These are phyloP conservation scores for Phytophthora lateralis DNA, from an alignment of 352 stramenopile genomes.

Conservation along the genomic window DNA sequence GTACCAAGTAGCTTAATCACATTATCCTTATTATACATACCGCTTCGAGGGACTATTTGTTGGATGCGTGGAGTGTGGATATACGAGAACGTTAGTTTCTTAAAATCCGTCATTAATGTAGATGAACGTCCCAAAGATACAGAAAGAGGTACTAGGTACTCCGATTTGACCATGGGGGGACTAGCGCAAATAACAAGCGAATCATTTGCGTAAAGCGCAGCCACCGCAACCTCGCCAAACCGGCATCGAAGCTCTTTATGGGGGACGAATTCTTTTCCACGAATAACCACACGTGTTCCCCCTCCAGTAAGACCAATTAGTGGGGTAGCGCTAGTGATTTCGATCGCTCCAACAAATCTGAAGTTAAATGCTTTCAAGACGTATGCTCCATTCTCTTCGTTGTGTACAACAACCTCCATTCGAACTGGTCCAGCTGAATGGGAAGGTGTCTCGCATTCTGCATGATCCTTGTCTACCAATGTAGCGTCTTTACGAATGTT, in stretches of 20 bases:
- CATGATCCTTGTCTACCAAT: constrained; percentile 7
- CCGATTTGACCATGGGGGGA: constrained; percentile 34
- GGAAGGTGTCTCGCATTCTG: constrained; percentile 37
- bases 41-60: constrained; percentile 27
- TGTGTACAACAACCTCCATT: constrained; percentile 25
- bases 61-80: constrained; percentile 32
- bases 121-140: constrained; percentile 33
- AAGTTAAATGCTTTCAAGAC: constrained; percentile 38
- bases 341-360: constrained; percentile 41
- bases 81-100: constrained; percentile 36
- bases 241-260: constrained; percentile 38
- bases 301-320: constrained; percentile 33
- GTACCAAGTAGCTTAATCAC: constrained; percentile 26
- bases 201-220: constrained; percentile 34
- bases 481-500: constrained; percentile 1
- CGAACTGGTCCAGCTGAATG: constrained; percentile 28
- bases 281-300: constrained; percentile 32
- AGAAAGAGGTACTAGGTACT: constrained; percentile 16
- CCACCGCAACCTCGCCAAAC: constrained; percentile 35
- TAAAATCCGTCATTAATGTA: constrained; percentile 12
- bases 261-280: constrained; percentile 43
- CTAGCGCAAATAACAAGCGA: constrained; percentile 35
- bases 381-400: background rate
- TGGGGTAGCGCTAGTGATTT: constrained; percentile 29
- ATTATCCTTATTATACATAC: constrained; percentile 33